These are phyloP conservation scores for Entrophospora sp. DNA, from an alignment of 192 early-diverging fungal genomes.

Conservation along the genomic window DNA sequence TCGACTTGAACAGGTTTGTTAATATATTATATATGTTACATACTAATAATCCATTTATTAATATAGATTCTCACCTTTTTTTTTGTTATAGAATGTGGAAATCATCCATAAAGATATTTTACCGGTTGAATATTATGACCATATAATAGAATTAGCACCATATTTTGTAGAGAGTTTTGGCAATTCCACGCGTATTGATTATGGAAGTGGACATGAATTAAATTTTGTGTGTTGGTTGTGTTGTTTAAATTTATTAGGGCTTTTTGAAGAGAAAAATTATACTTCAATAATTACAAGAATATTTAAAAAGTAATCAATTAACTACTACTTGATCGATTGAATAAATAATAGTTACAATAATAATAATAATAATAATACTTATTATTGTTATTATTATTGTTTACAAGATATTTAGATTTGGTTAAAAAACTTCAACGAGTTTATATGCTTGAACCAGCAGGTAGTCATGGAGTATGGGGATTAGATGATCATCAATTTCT, in stretches of 20 bases:
- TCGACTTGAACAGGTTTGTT: conserved; percentile 39
- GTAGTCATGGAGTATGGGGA: conserved; percentile 96
- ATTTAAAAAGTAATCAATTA: conserved; percentile 45
- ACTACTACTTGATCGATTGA: too few relatives aligned
- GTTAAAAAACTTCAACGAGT: conserved; percentile 70
- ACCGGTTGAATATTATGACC: conserved; percentile 31
- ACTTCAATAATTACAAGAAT: conserved; percentile 62
- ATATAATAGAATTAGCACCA: conserved; percentile 58
- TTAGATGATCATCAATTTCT: conserved; percentile 96
- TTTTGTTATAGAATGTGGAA: conserved; percentile 23
- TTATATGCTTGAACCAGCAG: conserved; percentile 90
- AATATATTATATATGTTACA: background rate
- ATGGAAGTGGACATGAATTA: conserved; percentile 95
- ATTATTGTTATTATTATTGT: background rate
- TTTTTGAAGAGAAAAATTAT: conserved; percentile 54
- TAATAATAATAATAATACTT: too few relatives aligned
- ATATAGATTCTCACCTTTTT: background rate
- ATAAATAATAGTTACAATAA: too few relatives aligned
- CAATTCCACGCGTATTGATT: conserved; percentile 85
- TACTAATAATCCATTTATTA: background rate
- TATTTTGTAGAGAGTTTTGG: conserved; percentile 79
- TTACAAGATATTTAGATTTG: conserved; percentile 61
- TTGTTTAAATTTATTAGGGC: conserved; percentile 64
- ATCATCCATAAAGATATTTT: conserved; percentile 28
- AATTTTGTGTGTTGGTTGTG: conserved; percentile 79